A percentile compares a stretch with the other conserved stretches of the same genome.
Evolutionary conservation across 1,284 basidiomycete genomes (phyloP).

Genomic region (Leccinum variabile): DNA sequence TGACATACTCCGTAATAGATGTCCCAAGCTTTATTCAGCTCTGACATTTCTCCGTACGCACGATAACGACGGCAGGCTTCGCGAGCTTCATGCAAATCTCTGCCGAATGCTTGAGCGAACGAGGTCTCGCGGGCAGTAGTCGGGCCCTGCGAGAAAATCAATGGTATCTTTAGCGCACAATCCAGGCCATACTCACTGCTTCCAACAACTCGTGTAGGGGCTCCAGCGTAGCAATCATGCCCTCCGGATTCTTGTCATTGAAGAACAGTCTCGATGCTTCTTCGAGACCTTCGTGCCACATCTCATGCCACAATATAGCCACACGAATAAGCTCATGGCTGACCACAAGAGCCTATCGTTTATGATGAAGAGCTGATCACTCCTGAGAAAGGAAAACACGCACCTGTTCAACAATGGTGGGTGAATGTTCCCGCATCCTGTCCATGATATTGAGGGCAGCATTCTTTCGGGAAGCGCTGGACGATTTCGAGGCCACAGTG

Average conservation of each 20-base stretch:
- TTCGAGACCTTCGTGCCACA: constrained; percentile 99
- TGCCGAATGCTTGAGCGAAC: constrained; percentile 92
- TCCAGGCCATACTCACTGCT: constrained; percentile 53
- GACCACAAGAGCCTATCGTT: constrained; percentile 78
- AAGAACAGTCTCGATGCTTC: constrained; percentile 98
- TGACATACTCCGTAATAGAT: constrained; percentile 84
- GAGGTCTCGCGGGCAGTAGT: constrained; percentile 94
- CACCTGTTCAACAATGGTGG: constrained; percentile 86
- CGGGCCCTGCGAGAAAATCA: constrained; percentile 62
- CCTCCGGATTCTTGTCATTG: constrained; percentile 98
- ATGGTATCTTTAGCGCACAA: neutral
- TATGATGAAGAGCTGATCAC: constrained; percentile 5
- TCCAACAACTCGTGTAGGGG: constrained; percentile 95
- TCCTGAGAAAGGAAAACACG: constrained; percentile 11
- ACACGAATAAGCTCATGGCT: constrained; percentile 96
- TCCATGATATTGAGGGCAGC: constrained; percentile 92
- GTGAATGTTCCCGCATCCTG: constrained; percentile 92
- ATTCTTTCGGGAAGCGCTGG: constrained; percentile 78
- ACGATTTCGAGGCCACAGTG: constrained; percentile 98
- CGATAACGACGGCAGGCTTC: constrained; percentile 90
- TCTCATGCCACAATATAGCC: constrained; percentile 98
- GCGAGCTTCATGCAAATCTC: constrained; percentile 92
- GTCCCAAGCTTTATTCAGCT: constrained; percentile 99
- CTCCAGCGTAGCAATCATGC: constrained; percentile 94
- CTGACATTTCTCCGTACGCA: constrained; percentile 83